Conservation (phyloP, 169 alveolate species). For the Cryptosporidium parvum region DNA sequence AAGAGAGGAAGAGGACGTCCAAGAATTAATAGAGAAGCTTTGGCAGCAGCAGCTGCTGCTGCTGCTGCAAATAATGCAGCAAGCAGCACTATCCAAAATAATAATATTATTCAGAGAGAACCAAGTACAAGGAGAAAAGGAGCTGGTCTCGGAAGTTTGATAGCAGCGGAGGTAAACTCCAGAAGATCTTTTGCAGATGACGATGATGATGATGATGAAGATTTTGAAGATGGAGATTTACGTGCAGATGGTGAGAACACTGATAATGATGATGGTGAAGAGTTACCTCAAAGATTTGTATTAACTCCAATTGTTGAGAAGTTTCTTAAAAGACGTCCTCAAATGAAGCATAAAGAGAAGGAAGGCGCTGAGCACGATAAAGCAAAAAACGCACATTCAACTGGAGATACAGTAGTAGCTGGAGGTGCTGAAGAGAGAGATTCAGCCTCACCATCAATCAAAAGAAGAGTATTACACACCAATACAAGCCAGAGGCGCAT, state of each 20-base stretch:
- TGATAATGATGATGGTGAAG: constrained; percentile 48
- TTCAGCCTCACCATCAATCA: neutral
- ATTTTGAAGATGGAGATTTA: constrained; percentile 12
- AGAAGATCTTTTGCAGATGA: constrained; percentile 31
- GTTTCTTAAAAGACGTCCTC: constrained; percentile 72
- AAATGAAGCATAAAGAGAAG: constrained; percentile 44
- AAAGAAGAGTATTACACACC: neutral
- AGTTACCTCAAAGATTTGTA: constrained; percentile 48
- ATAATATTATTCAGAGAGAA: constrained; percentile 23
- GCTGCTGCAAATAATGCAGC: constrained; percentile 12
- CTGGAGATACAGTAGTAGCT: neutral
- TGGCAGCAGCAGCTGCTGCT: constrained; percentile 52
- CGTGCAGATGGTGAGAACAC: constrained; percentile 48
- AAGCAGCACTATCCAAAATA: neutral
- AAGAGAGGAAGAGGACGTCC: constrained; percentile 72
- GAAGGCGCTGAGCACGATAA: constrained; percentile 8
- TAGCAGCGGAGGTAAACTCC: constrained; percentile 67
- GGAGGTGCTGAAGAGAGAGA: neutral
- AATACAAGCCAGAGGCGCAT: constrained; percentile 43
- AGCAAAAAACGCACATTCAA: neutral
- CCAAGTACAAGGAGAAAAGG: constrained; percentile 69
- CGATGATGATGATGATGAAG: constrained; percentile 50
- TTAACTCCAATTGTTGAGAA: constrained; percentile 69
- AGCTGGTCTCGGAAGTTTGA: constrained; percentile 59
- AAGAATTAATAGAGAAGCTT: constrained; percentile 70